A percentile compares a stretch with the other conserved stretches of the same genome.
phyloP scores from a whole-genome alignment of 768 basidiomycete species.

The Rhodosporidiobolus sp. region DNA sequence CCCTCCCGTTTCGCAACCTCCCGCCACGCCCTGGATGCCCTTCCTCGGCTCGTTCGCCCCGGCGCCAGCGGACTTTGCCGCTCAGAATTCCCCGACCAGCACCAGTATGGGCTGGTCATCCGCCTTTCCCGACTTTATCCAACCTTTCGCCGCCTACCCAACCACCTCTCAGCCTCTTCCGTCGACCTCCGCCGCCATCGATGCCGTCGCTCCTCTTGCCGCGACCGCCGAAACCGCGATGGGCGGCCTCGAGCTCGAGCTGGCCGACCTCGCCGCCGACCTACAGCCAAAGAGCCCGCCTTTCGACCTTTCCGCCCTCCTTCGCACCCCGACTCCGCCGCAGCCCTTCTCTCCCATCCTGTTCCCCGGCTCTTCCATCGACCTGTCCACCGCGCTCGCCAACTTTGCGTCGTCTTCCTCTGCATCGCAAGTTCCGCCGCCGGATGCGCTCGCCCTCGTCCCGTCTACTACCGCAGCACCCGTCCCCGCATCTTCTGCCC shows the following conservation, averaged over 20 bases:
- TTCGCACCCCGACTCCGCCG: slow-evolving; percentile 4
- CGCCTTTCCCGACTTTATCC: too few relatives aligned
- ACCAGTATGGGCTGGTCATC: too few relatives aligned
- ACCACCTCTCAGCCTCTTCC: not conserved
- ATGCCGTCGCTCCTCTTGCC: too few relatives aligned
- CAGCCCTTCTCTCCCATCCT: slow-evolving; percentile 1
- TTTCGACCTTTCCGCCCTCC: slow-evolving; percentile 8
- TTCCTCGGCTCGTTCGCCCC: slow-evolving; percentile 12
- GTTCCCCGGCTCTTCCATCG: not conserved
- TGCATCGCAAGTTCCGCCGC: too few relatives aligned
- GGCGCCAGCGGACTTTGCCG: not conserved
- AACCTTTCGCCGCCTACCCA: not conserved
- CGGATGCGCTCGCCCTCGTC: too few relatives aligned
- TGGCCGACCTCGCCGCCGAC: not conserved
- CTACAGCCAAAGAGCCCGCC: not conserved
- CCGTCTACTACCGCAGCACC: not conserved
- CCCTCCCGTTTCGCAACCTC: not conserved
- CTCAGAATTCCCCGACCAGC: not conserved
- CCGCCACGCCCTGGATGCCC: not conserved
- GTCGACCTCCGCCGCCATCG: too few relatives aligned
- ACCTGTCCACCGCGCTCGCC: not conserved
- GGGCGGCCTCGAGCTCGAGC: not conserved
- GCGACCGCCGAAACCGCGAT: too few relatives aligned
- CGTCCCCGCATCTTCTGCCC: not conserved
- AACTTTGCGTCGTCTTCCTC: not conserved